phyloP scores from a whole-genome alignment of 345 rosid species.

The Euphorbia lathyris region DNA sequence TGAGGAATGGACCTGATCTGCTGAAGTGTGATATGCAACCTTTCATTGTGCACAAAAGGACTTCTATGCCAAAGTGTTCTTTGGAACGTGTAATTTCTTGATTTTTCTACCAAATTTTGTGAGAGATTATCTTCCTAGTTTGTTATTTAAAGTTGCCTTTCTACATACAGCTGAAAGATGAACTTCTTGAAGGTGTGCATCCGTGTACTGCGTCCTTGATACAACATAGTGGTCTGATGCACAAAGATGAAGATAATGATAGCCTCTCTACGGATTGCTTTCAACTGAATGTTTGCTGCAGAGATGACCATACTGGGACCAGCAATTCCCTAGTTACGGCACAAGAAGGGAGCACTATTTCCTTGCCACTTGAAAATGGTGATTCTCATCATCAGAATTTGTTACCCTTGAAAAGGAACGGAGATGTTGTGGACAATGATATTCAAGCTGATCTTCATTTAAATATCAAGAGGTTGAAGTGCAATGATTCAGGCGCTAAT shows the following conservation, averaged over 20 bases:
- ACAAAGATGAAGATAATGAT: slow-evolving; percentile 10
- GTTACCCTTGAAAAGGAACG: slow-evolving; percentile 32
- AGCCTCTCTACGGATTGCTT: not conserved
- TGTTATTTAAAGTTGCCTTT: slow-evolving; percentile 4
- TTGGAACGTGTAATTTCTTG: slow-evolving; percentile 39
- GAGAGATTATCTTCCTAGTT: not conserved
- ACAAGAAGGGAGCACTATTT: slow-evolving; percentile 19
- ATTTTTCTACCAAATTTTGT: not conserved
- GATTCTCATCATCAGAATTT: slow-evolving; percentile 5
- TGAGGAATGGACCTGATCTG: slow-evolving; percentile 35
- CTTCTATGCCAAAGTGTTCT: slow-evolving; percentile 43
- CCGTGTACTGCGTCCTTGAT: slow-evolving; percentile 34
- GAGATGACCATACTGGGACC: slow-evolving; percentile 12
- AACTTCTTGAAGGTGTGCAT: slow-evolving; percentile 27
- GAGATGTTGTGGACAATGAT: slow-evolving; percentile 18
- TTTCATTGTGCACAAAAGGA: slow-evolving; percentile 52
- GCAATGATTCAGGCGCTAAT: slow-evolving; percentile 4
- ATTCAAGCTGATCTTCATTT: slow-evolving; percentile 8
- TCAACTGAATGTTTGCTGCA: slow-evolving; percentile 8
- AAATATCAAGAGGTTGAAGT: slow-evolving; percentile 40
- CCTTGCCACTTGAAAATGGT: slow-evolving; percentile 20
- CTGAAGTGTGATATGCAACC: slow-evolving; percentile 44
- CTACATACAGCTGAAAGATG: slow-evolving; percentile 47
- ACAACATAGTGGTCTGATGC: slow-evolving; percentile 34
- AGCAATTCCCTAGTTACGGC: slow-evolving; percentile 10